phyloP scores from a whole-genome alignment of 1,284 basidiomycete species.

The Boletus mariae region DNA sequence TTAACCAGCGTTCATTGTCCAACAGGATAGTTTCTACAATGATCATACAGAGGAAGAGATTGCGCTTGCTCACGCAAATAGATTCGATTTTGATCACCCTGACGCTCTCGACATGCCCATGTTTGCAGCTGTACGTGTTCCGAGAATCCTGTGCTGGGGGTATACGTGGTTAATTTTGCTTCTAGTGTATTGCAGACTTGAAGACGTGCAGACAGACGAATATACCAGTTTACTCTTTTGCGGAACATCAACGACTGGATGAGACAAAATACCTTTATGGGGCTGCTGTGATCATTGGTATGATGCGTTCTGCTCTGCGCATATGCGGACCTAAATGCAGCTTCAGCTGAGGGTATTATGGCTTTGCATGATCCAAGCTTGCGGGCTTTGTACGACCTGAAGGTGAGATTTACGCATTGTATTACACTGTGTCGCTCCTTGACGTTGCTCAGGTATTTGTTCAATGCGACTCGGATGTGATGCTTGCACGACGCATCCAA shows the following conservation, averaged over 20 bases:
- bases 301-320: conserved; percentile 9
- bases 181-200: conserved; percentile 78
- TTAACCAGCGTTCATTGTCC: neutral
- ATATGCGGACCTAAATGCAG: conserved; percentile 1
- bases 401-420: conserved; percentile 48
- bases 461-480: conserved; percentile 92
- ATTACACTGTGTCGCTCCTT: neutral
- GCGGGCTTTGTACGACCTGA: conserved; percentile 86
- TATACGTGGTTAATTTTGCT: conserved; percentile 1
- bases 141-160: neutral
- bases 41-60: conserved; percentile 76
- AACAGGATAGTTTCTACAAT: conserved; percentile 92
- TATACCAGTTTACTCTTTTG: conserved; percentile 94
- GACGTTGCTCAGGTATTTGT: conserved; percentile 59
- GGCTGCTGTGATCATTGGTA: conserved; percentile 90
- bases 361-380: conserved; percentile 78
- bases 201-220: conserved; percentile 80
- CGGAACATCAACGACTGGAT: conserved; percentile 81
- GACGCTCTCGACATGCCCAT: conserved; percentile 89
- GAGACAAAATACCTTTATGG: conserved; percentile 94
- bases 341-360: conserved; percentile 86
- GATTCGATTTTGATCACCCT: conserved; percentile 92
- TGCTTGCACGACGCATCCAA: conserved; percentile 90
- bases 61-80: conserved; percentile 76
- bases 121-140: conserved; percentile 66